Evolutionary conservation across 2,329 filamentous ascomycete genomes (phyloP).

Genomic region (Botrytis porri): DNA sequence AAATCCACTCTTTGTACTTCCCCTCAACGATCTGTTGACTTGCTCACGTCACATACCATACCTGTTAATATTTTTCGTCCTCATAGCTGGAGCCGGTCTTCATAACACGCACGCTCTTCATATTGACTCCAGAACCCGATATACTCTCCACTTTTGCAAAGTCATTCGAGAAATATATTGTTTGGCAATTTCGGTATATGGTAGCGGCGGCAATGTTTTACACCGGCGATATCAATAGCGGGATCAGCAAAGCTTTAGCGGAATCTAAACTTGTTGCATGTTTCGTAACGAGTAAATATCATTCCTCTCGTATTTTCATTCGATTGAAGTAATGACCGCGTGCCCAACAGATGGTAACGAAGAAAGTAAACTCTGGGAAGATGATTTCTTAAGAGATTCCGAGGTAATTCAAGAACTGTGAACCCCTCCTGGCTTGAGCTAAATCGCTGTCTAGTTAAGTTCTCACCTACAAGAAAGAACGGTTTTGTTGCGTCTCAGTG

Average conservation of each 20-base stretch:
- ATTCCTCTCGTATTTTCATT: background rate
- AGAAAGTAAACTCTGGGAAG: constrained; percentile 71
- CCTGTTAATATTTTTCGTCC: background rate
- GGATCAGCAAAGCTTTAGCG: constrained; percentile 71
- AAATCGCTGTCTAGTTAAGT: constrained; percentile 46
- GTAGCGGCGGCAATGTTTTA: constrained; percentile 65
- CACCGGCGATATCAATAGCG: constrained; percentile 73
- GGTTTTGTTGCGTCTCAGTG: constrained; percentile 66
- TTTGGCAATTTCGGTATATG: background rate
- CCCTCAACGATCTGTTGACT: background rate
- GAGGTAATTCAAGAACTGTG: constrained; percentile 46
- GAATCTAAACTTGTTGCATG: constrained; percentile 77
- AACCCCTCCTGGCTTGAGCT: background rate
- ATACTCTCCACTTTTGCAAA: background rate
- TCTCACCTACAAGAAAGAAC: constrained; percentile 58
- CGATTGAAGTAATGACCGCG: background rate
- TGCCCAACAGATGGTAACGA: constrained; percentile 59
- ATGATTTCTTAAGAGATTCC: constrained; percentile 59
- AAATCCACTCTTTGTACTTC: background rate
- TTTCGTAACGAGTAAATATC: constrained; percentile 69
- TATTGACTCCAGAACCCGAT: background rate
- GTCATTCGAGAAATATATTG: background rate
- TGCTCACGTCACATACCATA: background rate
- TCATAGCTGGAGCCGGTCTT: background rate
- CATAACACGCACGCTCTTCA: background rate